Evolutionary conservation across 2,329 filamentous ascomycete genomes (phyloP).

Genomic region (Fusarium praegraminearum): DNA sequence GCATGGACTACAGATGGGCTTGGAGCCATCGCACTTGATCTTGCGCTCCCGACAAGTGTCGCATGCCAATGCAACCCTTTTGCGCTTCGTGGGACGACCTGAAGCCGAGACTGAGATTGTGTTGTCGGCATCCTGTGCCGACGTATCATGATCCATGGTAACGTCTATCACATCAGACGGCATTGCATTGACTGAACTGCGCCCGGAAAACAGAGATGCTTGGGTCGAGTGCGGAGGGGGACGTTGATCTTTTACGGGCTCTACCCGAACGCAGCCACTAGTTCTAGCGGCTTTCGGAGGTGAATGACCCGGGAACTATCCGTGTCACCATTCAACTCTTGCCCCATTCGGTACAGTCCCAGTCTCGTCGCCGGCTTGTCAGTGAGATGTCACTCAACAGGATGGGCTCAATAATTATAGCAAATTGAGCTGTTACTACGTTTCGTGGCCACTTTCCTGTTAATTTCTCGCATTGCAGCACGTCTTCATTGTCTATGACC

Average conservation of each 20-base stretch:
- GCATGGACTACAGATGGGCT: conserved; percentile 10
- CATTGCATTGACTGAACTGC: not conserved
- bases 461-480: not conserved
- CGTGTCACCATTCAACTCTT: not conserved
- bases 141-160: not conserved
- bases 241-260: conserved; percentile 3
- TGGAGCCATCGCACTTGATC: conserved; percentile 12
- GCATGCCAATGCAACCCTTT: conserved; percentile 18
- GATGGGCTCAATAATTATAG: not conserved
- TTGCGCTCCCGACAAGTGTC: conserved; percentile 17
- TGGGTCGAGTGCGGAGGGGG: not conserved
- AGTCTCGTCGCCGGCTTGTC: too few species aligned
- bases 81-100: conserved; percentile 3
- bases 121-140: not conserved
- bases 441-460: not conserved
- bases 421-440: not conserved
- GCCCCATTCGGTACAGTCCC: not conserved
- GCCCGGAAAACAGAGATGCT: not conserved
- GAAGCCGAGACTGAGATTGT: not conserved
- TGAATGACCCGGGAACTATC: not conserved
- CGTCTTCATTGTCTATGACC: not conserved
- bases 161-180: not conserved
- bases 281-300: not conserved
- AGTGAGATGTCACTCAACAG: too few species aligned
- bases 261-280: not conserved